Conservation (phyloP, 2,329 filamentous ascomycete genomes). For the Plectosphaerella cucumerina region DNA sequence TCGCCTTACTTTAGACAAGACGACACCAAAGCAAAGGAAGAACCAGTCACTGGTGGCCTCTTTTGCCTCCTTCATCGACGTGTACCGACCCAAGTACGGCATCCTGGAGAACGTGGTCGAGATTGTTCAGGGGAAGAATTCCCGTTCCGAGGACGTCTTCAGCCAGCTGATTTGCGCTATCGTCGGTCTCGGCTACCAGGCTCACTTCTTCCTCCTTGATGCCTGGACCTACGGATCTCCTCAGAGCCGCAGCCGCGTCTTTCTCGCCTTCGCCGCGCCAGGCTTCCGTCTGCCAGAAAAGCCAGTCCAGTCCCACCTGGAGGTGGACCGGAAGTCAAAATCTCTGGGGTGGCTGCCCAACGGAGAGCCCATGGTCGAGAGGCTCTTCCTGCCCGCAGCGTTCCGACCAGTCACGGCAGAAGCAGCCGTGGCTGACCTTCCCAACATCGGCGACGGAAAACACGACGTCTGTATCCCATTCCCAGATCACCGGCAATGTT, state of each 20-base stretch:
- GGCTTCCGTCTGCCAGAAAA: constrained; percentile 51
- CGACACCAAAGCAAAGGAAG: constrained; percentile 50
- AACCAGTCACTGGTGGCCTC: constrained; percentile 77
- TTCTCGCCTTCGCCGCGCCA: constrained; percentile 68
- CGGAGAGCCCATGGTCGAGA: constrained; percentile 53
- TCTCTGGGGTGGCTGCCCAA: constrained; percentile 57
- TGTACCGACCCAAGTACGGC: constrained; percentile 71
- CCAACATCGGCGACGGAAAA: constrained; percentile 56
- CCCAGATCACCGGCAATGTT: constrained; percentile 63
- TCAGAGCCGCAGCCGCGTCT: constrained; percentile 63
- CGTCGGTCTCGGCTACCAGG: constrained; percentile 74
- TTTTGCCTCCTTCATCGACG: constrained; percentile 69
- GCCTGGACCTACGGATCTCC: constrained; percentile 65
- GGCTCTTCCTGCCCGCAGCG: constrained; percentile 47
- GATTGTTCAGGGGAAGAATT: constrained; percentile 50
- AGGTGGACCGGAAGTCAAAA: constrained; percentile 12
- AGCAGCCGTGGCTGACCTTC: constrained; percentile 57
- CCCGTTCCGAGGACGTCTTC: constrained; percentile 59
- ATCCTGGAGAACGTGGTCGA: constrained; percentile 72
- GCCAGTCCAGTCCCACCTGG: constrained; percentile 58
- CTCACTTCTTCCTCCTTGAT: constrained; percentile 63
- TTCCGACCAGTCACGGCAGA: constrained; percentile 53
- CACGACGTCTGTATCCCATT: constrained; percentile 57
- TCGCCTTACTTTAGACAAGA: constrained; percentile 52
- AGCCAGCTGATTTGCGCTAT: constrained; percentile 69